Evolutionary conservation across 768 basidiomycete genomes (phyloP).

Genomic region (Pleurotus ostreatus): DNA sequence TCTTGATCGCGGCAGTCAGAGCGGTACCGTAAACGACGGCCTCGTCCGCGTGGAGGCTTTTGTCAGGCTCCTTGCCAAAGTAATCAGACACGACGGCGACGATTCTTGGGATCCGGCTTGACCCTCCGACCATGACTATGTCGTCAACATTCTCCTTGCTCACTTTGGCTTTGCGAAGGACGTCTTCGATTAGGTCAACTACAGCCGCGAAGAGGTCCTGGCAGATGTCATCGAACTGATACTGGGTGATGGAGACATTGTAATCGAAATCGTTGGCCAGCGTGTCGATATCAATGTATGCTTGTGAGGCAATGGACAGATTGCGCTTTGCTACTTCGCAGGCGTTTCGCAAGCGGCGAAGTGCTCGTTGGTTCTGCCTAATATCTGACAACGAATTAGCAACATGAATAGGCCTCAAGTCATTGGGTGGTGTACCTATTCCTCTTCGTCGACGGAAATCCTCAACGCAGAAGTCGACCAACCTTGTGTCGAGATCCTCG

Average conservation of each 20-base stretch:
- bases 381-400: slow-evolving; percentile 32
- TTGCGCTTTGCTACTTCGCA: slow-evolving; percentile 72
- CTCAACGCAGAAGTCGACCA: slow-evolving; percentile 91
- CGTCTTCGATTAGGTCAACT: slow-evolving; percentile 62
- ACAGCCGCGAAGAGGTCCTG: slow-evolving; percentile 57
- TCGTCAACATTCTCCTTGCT: slow-evolving; percentile 33
- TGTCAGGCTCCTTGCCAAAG: slow-evolving; percentile 98
- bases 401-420: background rate
- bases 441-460: slow-evolving; percentile 76
- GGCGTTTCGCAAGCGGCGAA: slow-evolving; percentile 64
- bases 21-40: slow-evolving; percentile 99
- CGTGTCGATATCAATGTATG: slow-evolving; percentile 52
- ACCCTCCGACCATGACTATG: slow-evolving; percentile 94
- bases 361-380: slow-evolving; percentile 56
- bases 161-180: slow-evolving; percentile 56
- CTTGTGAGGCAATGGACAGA: slow-evolving; percentile 63
- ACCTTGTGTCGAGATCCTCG: slow-evolving; percentile 41
- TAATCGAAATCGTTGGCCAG: slow-evolving; percentile 69
- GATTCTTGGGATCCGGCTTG: slow-evolving; percentile 99
- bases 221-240: slow-evolving; percentile 63
- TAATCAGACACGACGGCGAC: slow-evolving; percentile 97
- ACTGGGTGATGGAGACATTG: slow-evolving; percentile 67
- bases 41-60: slow-evolving; percentile 99
- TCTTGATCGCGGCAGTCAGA: slow-evolving; percentile 97
- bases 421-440: slow-evolving; percentile 20